Evolutionary conservation across 2,329 filamentous ascomycete genomes (phyloP).

Genomic region (Clarireedia hainanense): DNA sequence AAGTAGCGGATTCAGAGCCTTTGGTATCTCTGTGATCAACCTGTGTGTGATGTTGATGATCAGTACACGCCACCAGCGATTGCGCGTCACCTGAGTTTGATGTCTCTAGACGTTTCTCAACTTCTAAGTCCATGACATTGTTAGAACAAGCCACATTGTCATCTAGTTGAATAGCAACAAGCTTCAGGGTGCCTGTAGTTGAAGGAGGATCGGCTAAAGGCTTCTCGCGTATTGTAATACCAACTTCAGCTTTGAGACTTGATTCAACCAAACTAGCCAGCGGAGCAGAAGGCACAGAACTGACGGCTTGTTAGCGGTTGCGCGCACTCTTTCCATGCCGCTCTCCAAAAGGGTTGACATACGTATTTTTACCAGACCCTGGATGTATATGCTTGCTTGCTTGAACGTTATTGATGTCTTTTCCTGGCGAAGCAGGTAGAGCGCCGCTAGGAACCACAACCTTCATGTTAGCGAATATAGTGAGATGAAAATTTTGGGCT

Average conservation of each 20-base stretch:
- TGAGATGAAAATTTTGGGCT: neutral
- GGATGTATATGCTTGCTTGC: constrained; percentile 4
- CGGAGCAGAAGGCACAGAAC: constrained; percentile 2
- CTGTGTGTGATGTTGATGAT: neutral
- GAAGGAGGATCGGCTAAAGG: too few relatives aligned
- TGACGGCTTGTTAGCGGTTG: neutral
- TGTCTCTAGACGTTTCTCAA: too few relatives aligned
- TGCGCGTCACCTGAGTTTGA: too few relatives aligned
- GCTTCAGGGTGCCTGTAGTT: too few relatives aligned
- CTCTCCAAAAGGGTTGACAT: neutral
- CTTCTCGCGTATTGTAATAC: too few relatives aligned
- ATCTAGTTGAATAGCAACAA: too few relatives aligned
- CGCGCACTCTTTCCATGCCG: neutral
- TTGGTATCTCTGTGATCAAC: neutral
- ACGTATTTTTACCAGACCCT: constrained; percentile 9
- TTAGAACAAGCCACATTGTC: too few relatives aligned
- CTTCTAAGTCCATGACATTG: too few relatives aligned
- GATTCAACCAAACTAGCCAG: neutral
- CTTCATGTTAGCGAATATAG: neutral
- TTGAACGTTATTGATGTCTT: neutral
- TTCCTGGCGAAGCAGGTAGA: neutral
- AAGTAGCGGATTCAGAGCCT: neutral
- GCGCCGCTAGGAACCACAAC: neutral
- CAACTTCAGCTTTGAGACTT: neutral
- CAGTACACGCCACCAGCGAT: too few relatives aligned